Evolutionary conservation across 2,329 filamentous ascomycete genomes (phyloP).

Genomic region (Aspergillaceae sp.): DNA sequence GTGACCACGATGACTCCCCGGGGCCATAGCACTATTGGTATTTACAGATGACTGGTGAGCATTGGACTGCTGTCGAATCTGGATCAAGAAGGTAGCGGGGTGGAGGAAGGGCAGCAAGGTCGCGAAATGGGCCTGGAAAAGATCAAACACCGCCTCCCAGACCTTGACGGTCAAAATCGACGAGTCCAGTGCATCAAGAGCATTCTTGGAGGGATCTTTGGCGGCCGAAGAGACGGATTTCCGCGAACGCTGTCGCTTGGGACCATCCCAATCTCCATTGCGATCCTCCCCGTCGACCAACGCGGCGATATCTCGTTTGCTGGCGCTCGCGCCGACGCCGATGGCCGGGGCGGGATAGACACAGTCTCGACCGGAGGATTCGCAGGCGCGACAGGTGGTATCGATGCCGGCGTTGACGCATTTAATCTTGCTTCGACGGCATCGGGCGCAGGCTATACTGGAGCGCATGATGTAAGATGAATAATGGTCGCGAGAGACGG

Average conservation of each 20-base stretch:
- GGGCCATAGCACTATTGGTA: conserved; percentile 1
- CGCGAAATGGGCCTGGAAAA: conserved; percentile 51
- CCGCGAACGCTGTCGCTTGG: conserved; percentile 33
- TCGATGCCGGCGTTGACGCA: conserved; percentile 70
- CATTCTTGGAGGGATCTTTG: conserved; percentile 25
- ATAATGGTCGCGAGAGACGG: no score
- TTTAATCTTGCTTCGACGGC: conserved; percentile 75
- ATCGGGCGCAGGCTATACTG: conserved; percentile 68
- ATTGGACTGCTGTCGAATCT: conserved; percentile 34
- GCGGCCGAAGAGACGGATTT: conserved; percentile 23
- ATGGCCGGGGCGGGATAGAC: conserved; percentile 51
- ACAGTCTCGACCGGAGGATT: conserved; percentile 63
- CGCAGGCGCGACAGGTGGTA: conserved; percentile 65
- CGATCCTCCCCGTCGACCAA: conserved; percentile 31
- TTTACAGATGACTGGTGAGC: conserved; percentile 10
- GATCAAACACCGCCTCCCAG: conserved; percentile 51
- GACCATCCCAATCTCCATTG: conserved; percentile 35
- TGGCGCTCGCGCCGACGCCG: conserved; percentile 22
- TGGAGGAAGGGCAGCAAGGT: conserved; percentile 51
- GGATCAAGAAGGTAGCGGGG: conserved; percentile 45
- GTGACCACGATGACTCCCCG: conserved; percentile 15
- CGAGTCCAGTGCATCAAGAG: conserved; percentile 41
- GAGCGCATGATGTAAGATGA: conserved; percentile 51
- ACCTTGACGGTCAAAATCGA: conserved; percentile 44
- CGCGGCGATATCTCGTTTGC: conserved; percentile 31